These are phyloP conservation scores for Pyrenochaeta sp. DNA, from an alignment of 2,329 filamentous ascomycete genomes.

Conservation along the genomic window DNA sequence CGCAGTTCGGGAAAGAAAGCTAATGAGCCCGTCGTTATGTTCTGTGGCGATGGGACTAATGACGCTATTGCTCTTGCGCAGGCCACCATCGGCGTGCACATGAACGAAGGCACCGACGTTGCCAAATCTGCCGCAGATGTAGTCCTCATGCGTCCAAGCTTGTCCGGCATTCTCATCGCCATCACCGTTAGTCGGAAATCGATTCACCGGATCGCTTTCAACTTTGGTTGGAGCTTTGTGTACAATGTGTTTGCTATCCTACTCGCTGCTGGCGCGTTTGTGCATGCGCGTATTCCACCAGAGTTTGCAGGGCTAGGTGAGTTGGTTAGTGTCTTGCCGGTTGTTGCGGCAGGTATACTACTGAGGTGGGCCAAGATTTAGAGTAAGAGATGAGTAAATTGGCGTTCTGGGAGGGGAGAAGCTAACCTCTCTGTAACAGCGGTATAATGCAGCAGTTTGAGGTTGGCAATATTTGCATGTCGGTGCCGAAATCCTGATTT, in stretches of 20 bases:
- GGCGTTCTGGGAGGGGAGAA: no score
- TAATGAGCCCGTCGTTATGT: slow-evolving; percentile 61
- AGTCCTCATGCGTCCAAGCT: slow-evolving; percentile 67
- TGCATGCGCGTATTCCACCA: slow-evolving; percentile 67
- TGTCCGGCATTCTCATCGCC: slow-evolving; percentile 65
- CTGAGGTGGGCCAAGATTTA: slow-evolving; percentile 47
- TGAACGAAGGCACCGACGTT: slow-evolving; percentile 66
- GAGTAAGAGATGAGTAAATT: no score
- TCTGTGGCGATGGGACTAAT: slow-evolving; percentile 83
- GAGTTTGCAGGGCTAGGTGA: slow-evolving; percentile 75
- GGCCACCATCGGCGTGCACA: slow-evolving; percentile 74
- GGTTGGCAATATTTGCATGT: no score
- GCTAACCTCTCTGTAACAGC: no score
- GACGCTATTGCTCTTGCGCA: slow-evolving; percentile 76
- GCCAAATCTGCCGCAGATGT: slow-evolving; percentile 73
- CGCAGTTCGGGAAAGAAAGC: background rate
- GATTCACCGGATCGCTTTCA: slow-evolving; percentile 62
- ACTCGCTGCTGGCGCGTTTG: slow-evolving; percentile 66
- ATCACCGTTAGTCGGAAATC: slow-evolving; percentile 62
- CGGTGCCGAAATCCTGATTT: no score
- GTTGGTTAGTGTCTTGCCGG: slow-evolving; percentile 76
- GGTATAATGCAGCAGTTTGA: no score
- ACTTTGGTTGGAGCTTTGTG: slow-evolving; percentile 74
- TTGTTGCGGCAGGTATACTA: slow-evolving; percentile 65
- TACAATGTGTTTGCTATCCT: slow-evolving; percentile 77